Evolutionary conservation across 2,329 filamentous ascomycete species (phyloP).

Genomic region (Trichoderma citrinoviride): DNA sequence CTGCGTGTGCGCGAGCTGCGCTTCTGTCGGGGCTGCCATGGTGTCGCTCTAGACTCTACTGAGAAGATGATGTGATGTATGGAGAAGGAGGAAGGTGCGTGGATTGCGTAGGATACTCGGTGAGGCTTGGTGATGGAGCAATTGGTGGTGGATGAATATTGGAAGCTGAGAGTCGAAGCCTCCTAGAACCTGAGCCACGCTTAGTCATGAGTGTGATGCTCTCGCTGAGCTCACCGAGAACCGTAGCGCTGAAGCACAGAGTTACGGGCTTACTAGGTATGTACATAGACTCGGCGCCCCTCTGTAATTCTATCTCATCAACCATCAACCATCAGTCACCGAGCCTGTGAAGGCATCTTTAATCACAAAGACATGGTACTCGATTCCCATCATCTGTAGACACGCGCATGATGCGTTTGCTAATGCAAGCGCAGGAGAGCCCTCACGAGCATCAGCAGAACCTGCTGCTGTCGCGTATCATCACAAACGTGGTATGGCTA

Average conservation of each 20-base stretch:
- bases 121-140: neutral
- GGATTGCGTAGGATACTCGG: neutral
- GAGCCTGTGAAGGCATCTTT: too few relatives aligned
- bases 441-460: slow-evolving; percentile 98
- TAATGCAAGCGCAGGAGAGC: slow-evolving; percentile 62
- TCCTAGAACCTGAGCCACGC: neutral
- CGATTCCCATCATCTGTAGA: neutral
- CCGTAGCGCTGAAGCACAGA: neutral
- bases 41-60: too few relatives aligned
- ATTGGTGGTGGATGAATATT: neutral
- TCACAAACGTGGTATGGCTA: slow-evolving; percentile 83
- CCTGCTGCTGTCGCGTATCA: slow-evolving; percentile 87
- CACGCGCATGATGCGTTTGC: neutral
- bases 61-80: neutral
- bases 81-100: neutral
- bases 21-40: slow-evolving; percentile 65
- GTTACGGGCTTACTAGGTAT: too few relatives aligned
- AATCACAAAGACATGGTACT: neutral
- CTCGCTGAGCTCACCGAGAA: slow-evolving; percentile 3
- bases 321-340: neutral
- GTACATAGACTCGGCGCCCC: neutral
- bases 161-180: neutral
- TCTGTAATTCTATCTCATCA: neutral
- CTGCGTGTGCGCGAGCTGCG: slow-evolving; percentile 74
- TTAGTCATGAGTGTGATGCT: slow-evolving; percentile 9